These are phyloP conservation scores for Hyaloscypha finlandica DNA, from an alignment of 495 filamentous ascomycete species.

Conservation along the genomic window DNA sequence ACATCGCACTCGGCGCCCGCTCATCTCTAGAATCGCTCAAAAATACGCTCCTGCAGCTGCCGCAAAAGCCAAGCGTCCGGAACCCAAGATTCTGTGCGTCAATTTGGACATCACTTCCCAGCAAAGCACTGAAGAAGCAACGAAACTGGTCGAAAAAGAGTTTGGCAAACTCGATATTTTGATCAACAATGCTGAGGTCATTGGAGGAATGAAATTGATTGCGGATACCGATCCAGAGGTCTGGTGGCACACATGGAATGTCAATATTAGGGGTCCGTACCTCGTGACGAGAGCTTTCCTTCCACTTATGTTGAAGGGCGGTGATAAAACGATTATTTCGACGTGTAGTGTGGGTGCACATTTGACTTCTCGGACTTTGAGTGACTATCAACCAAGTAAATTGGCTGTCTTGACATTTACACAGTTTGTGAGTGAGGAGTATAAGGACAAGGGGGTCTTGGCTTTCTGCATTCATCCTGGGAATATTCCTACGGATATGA, in stretches of 20 bases:
- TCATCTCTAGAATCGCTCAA: conserved; percentile 36
- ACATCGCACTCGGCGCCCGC: conserved; percentile 45
- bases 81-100: conserved; percentile 36
- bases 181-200: conserved; percentile 59
- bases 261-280: conserved; percentile 47
- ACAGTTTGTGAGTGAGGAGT: conserved; percentile 47
- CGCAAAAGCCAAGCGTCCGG: conserved; percentile 31
- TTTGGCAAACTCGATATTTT: conserved; percentile 54
- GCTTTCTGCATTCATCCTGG: conserved; percentile 53
- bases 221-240: conserved; percentile 34
- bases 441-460: conserved; percentile 47
- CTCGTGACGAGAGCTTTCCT: conserved; percentile 44
- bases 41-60: conserved; percentile 41
- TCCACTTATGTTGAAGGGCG: conserved; percentile 46
- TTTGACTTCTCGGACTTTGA: conserved; percentile 29
- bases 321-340: conserved; percentile 50
- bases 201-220: conserved; percentile 37
- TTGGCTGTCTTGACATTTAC: conserved; percentile 50
- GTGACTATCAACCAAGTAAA: conserved; percentile 50
- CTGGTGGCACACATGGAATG: conserved; percentile 44
- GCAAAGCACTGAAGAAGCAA: conserved; percentile 41
- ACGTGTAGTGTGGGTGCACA: conserved; percentile 48
- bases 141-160: conserved; percentile 34
- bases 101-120: conserved; percentile 48
- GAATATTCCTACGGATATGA: conserved; percentile 44